Evolutionary conservation across 1,284 basidiomycete species (phyloP).

Genomic region (Sutorius eximius): DNA sequence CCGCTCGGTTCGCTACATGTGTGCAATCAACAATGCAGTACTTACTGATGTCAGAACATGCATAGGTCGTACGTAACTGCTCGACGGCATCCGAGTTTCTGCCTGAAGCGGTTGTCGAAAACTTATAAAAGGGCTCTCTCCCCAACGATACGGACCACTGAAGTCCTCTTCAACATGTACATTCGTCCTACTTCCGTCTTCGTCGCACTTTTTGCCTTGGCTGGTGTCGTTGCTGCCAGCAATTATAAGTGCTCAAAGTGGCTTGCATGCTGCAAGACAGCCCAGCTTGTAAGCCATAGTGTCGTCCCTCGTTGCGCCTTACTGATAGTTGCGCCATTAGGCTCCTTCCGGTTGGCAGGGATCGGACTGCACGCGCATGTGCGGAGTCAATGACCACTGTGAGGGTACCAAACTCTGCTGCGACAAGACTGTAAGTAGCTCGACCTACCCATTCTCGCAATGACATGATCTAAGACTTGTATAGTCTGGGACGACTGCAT

Average conservation of each 20-base stretch:
- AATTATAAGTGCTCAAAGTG: neutral
- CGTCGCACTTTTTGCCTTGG: neutral
- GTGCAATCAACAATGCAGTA: too few species aligned
- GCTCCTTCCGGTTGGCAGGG: neutral
- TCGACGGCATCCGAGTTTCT: neutral
- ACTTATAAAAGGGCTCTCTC: neutral
- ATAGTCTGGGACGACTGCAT: neutral
- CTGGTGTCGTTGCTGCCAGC: neutral
- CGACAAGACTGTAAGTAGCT: neutral
- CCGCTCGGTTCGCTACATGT: too few species aligned
- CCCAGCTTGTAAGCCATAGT: neutral
- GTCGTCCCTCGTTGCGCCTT: neutral
- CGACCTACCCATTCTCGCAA: neutral
- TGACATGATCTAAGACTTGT: neutral
- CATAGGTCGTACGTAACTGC: neutral
- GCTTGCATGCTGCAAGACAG: constrained; percentile 1
- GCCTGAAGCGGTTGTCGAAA: neutral
- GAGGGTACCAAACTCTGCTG: neutral
- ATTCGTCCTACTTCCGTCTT: constrained; percentile 1
- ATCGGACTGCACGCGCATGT: neutral
- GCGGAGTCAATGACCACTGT: neutral
- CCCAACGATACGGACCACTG: neutral
- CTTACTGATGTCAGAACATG: too few species aligned
- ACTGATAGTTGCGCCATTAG: neutral
- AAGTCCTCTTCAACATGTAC: neutral